A percentile compares a stretch with the other conserved stretches of the same genome.
phyloP scores from a whole-genome alignment of 1,139 yeast species.

The Scheffersomyces illinoinensis region DNA sequence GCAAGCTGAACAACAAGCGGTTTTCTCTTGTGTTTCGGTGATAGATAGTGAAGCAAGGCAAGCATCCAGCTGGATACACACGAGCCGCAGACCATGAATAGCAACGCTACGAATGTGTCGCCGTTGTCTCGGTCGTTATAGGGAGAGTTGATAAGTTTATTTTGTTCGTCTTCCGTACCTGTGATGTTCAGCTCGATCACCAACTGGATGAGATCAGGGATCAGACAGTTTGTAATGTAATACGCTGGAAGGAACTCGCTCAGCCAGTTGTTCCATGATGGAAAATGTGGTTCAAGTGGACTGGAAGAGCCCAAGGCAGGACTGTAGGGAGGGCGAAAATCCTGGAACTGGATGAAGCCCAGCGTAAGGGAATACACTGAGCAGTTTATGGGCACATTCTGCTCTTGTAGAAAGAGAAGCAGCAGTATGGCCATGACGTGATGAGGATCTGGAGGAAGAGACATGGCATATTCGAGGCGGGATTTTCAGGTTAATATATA shows the following conservation, averaged over 20 bases:
- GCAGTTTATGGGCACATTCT: conserved; percentile 31
- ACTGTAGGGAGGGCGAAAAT: conserved; percentile 17
- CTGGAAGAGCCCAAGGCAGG: not conserved
- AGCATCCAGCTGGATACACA: conserved; percentile 57
- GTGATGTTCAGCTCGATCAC: conserved; percentile 7
- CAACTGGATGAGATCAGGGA: conserved; percentile 14
- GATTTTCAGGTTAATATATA: not conserved
- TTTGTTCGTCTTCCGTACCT: not conserved
- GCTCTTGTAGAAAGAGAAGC: conserved; percentile 20
- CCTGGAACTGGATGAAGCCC: conserved; percentile 26
- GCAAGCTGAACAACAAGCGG: conserved; percentile 49
- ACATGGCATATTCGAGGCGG: not conserved
- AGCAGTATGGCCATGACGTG: conserved; percentile 21
- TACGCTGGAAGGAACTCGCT: conserved; percentile 37
- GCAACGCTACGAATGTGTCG: conserved; percentile 45
- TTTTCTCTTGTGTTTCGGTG: conserved; percentile 45
- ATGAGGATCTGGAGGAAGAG: conserved; percentile 2
- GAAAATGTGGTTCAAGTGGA: conserved; percentile 9
- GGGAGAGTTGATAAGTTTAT: conserved; percentile 12
- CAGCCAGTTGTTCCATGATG: not conserved
- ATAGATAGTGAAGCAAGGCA: conserved; percentile 43
- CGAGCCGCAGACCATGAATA: conserved; percentile 42
- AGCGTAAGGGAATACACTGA: conserved; percentile 38
- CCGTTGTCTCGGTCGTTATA: conserved; percentile 37
- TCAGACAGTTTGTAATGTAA: conserved; percentile 44